These are phyloP conservation scores for Dysphania ambrosioides DNA, from an alignment of 148 eudicot genomes.

Conservation along the genomic window DNA sequence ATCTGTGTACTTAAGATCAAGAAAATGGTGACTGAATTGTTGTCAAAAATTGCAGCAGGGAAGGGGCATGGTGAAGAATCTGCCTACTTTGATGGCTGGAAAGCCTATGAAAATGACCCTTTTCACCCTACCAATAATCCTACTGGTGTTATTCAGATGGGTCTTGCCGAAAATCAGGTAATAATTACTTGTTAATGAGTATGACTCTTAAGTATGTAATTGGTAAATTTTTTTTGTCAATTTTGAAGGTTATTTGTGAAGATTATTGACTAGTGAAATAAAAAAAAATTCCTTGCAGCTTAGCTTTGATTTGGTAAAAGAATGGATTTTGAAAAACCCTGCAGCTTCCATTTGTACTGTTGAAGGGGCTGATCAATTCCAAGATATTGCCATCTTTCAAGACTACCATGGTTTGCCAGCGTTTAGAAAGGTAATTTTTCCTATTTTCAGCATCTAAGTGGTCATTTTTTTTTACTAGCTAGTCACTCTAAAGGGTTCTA, in stretches of 20 bases:
- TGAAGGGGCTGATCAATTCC: conserved; percentile 57
- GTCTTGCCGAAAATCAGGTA: conserved; percentile 54
- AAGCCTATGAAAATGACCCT: conserved; percentile 49
- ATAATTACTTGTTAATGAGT: neutral
- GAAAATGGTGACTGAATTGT: conserved; percentile 15
- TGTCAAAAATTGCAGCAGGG: conserved; percentile 43
- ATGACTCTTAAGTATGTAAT: neutral
- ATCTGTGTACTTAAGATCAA: neutral
- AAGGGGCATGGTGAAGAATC: conserved; percentile 51
- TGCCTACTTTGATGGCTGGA: conserved; percentile 54
- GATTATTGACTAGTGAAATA: neutral
- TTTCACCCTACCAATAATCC: conserved; percentile 37
- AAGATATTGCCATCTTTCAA: conserved; percentile 66
- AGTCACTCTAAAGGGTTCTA: too few relatives aligned
- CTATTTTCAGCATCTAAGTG: neutral
- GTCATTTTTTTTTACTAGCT: neutral
- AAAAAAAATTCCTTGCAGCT: conserved; percentile 35
- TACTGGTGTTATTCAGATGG: conserved; percentile 53
- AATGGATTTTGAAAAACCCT: conserved; percentile 73
- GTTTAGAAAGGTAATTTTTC: conserved; percentile 57
- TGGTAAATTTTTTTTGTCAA: neutral
- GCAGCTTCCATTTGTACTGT: conserved; percentile 60
- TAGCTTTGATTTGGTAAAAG: conserved; percentile 59
- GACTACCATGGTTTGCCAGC: conserved; percentile 81
- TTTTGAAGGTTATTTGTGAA: neutral